Evolutionary conservation across 73 alveolate species (phyloP), one percentile per base, ranked within the genome.

Genomic region (Tetrahymena elliotti): DNA sequence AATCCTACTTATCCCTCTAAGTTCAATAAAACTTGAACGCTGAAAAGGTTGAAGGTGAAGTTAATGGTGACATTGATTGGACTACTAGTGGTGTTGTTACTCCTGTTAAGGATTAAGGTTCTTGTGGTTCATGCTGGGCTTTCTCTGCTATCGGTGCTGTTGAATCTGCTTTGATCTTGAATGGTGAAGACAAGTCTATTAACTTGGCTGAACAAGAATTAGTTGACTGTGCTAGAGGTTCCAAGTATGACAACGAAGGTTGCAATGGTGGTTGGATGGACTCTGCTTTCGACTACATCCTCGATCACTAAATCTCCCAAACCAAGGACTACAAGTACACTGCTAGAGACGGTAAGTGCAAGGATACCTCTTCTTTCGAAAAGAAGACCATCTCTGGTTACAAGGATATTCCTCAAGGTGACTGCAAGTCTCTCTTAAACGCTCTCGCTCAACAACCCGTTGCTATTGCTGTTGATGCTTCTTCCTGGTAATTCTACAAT

Each of bases 181-280:
- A 37, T 35, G 97, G 96, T 53, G 93, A 35, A 6, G 38, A 88
- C 54, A 22, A 38, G 40, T 35, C 24, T 38, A 88, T 93, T 20
- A 94, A 93, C 27, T 84, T 95, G 4, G 93, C 98, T 11, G 98
- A 94, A 96, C 96, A 97, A 94, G 96, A 97, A 93, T 94, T 97
- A 10, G 96, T 97, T 20, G 98, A 97, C 93, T 97, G 98, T 96
- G 83, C 96, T 10, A 24, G 41, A 9, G 34, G 35, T 10, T 83
- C 52, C 24, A 41, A 38, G 83, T 93, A 35, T 35, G 97, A 53
- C 8, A 95, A 96, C 93, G 96, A 95, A 37, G 99, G 99, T 52
- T 97, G 98, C 96, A 92, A 94, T 83, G 99, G 99, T 84, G 99
- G 99, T 93, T 95, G 84, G 93, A 95, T 96, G 97, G 96, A 93